These are phyloP conservation scores for Nemania sp. DNA, from an alignment of 2,329 filamentous ascomycete species.

Conservation along the genomic window DNA sequence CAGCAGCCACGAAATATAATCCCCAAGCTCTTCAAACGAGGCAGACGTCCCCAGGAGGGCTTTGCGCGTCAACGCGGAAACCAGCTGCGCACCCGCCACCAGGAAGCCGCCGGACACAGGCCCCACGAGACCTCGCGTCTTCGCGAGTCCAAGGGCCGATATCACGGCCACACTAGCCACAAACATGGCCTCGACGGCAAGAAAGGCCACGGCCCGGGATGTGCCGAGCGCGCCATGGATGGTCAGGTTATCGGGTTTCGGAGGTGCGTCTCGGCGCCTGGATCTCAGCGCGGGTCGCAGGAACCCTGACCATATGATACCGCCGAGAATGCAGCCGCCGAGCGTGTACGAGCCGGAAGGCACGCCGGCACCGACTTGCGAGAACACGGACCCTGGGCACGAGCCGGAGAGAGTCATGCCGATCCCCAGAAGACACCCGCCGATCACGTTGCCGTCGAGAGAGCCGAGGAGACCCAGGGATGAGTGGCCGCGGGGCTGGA, in stretches of 20 bases:
- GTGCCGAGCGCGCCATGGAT: constrained; percentile 49
- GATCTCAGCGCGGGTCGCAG: constrained; percentile 41
- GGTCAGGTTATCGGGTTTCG: constrained; percentile 34
- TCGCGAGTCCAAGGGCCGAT: constrained; percentile 39
- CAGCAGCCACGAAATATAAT: constrained; percentile 50
- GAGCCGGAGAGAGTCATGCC: constrained; percentile 70
- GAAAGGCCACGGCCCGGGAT: constrained; percentile 43
- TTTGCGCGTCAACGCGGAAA: constrained; percentile 57
- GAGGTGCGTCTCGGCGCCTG: constrained; percentile 32
- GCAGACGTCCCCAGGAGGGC: constrained; percentile 64
- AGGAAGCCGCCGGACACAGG: constrained; percentile 61
- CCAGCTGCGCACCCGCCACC: constrained; percentile 62
- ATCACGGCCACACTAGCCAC: constrained; percentile 47
- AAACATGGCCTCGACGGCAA: constrained; percentile 50
- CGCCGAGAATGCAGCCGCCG: constrained; percentile 59
- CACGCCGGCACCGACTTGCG: constrained; percentile 61
- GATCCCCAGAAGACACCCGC: constrained; percentile 64
- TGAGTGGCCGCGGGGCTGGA: constrained; percentile 55
- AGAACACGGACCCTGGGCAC: constrained; percentile 68
- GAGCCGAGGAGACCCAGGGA: constrained; percentile 56
- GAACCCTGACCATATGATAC: constrained; percentile 55
- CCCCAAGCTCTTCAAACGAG: constrained; percentile 64
- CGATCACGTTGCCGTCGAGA: constrained; percentile 69
- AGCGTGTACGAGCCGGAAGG: constrained; percentile 57
- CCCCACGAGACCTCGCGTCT: constrained; percentile 44